Evolutionary conservation across 1,284 basidiomycete species (phyloP).

Genomic region (Melampsora occidentalis): DNA sequence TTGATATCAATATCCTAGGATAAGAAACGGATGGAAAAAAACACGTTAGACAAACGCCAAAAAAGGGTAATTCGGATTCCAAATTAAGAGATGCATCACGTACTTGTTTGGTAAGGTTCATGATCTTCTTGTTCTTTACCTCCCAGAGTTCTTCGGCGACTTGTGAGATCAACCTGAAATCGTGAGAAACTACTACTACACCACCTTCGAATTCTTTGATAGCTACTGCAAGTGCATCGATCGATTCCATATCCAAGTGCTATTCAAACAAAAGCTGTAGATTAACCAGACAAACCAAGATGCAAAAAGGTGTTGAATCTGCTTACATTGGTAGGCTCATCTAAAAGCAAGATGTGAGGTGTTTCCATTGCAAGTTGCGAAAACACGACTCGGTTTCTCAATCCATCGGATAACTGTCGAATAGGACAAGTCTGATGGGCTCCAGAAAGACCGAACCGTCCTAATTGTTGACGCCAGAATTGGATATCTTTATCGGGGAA

Average conservation of each 20-base stretch:
- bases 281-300: background rate
- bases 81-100: slow-evolving; percentile 49
- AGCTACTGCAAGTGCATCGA: slow-evolving; percentile 87
- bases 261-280: no score
- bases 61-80: background rate
- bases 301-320: background rate
- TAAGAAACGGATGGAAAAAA: background rate
- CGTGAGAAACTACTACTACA: slow-evolving; percentile 95
- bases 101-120: slow-evolving; percentile 83
- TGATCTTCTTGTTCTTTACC: slow-evolving; percentile 89
- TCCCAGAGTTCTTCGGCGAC: slow-evolving; percentile 98
- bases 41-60: background rate
- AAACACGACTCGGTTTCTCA: slow-evolving; percentile 74
- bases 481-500: slow-evolving; percentile 91
- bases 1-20: slow-evolving; percentile 64
- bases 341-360: slow-evolving; percentile 54
- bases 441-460: slow-evolving; percentile 92
- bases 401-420: slow-evolving; percentile 88
- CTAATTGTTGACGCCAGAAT: slow-evolving; percentile 91
- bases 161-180: slow-evolving; percentile 92
- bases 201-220: slow-evolving; percentile 98
- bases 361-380: slow-evolving; percentile 57
- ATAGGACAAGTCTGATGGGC: slow-evolving; percentile 90
- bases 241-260: slow-evolving; percentile 77
- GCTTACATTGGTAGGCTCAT: slow-evolving; percentile 52